These are phyloP conservation scores for Lecanosticta acicola DNA, from an alignment of 2,329 filamentous ascomycete genomes.

Conservation along the genomic window DNA sequence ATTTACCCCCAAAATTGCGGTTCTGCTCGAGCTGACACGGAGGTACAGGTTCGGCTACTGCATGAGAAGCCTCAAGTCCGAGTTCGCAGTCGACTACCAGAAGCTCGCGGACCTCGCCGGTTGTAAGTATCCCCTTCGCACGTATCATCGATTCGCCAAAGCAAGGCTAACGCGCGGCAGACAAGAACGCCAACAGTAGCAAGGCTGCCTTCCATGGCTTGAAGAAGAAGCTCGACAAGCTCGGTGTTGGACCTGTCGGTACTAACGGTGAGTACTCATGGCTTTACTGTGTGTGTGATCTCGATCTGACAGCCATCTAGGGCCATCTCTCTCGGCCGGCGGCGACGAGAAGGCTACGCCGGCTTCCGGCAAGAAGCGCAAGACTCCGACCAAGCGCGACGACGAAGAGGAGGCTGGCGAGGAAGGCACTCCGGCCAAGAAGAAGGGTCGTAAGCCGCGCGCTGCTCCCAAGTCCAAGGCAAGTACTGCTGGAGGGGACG, in stretches of 20 bases:
- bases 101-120: conserved; percentile 2
- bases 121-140: background rate
- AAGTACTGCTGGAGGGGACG: conserved; percentile 11
- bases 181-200: background rate
- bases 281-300: background rate
- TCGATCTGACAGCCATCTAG: background rate
- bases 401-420: conserved; percentile 13
- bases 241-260: background rate
- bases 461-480: conserved; percentile 12
- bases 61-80: too few relatives aligned
- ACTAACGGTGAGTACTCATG: background rate
- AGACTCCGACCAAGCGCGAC: conserved; percentile 20
- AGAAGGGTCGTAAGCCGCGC: conserved; percentile 15
- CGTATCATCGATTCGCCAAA: background rate
- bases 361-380: conserved; percentile 10
- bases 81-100: conserved; percentile 2
- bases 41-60: conserved; percentile 13
- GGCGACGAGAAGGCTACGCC: conserved; percentile 6
- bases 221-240: conserved; percentile 10
- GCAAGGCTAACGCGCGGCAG: background rate
- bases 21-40: too few relatives aligned
- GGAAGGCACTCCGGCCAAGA: conserved; percentile 19
- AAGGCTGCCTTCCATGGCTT: conserved; percentile 2
- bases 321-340: conserved; percentile 1
- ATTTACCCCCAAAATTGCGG: too few relatives aligned